Evolutionary conservation across 176 grass and related monocot genomes (phyloP), one percentile per base, ranked within the genome.

Genomic region (Metroxylon sagu): DNA sequence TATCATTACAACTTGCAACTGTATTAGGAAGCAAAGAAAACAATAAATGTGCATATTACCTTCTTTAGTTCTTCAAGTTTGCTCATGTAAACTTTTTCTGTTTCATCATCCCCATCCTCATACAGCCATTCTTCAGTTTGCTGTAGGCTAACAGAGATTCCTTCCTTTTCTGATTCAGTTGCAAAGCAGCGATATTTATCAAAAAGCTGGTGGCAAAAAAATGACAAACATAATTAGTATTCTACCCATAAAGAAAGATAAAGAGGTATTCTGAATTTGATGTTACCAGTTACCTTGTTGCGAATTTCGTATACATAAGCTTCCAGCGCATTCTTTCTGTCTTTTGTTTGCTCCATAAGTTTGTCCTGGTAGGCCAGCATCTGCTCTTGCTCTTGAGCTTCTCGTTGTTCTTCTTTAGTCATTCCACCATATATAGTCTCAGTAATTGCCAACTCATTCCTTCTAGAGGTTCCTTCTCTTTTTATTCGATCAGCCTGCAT

Each of bases 111-210:
- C 64, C 93, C 93, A 78, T 98, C 93, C 79, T 92, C 93, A 17
- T 98, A 98, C 64, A 98, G 93, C 88, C 93, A 98, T 10, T 92
- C 84, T 89, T 92, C 93, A 56, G 84, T 98, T 54, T 89, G 79
- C 57, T 98, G 93, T 63, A 98, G 71, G 52, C 65, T 88, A 67
- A 62, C 23, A 66, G 93, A 88, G 64, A 92, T 83, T 55, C 67
- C 82, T 73, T 92, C 87, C 73, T 66, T 92, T 81, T 98, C 93
- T 17, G 78, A 83, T 80, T 98, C 87, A 79, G 70, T 92, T 60
- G 88, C 84, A 78, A 98, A 98, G 82, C 76, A 81, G 72, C 71
- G 59, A 69, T 98, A 98, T 57, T 69, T 85, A 79, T 88, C 93
- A 78, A 83, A 89, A 74, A 98, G 76, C 93, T 98, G 16, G 29